Evolutionary conservation across 305 asterid species (phyloP).

Genomic region (Coffea humblotiana): DNA sequence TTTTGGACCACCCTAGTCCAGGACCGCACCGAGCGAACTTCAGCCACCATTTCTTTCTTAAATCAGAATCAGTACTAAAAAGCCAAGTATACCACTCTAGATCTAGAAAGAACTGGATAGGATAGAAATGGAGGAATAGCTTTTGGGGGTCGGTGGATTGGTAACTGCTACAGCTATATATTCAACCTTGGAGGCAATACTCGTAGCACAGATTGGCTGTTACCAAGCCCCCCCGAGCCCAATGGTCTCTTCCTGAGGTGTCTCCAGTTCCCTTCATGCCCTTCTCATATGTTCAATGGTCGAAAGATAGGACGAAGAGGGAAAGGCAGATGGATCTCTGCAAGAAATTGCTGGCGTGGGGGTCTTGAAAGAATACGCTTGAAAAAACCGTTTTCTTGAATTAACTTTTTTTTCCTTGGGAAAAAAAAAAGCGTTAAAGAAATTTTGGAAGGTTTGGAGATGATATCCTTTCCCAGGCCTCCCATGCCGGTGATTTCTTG

Average conservation of each 20-base stretch:
- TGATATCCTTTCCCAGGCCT: slow-evolving; percentile 3
- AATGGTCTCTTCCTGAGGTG: background rate
- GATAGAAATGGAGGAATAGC: background rate
- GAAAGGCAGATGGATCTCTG: background rate
- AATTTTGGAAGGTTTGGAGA: too few species aligned
- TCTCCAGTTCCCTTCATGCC: background rate
- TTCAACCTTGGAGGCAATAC: too few species aligned
- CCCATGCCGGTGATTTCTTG: slow-evolving; percentile 19
- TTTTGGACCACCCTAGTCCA: too few species aligned
- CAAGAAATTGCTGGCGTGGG: background rate
- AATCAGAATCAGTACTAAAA: too few species aligned
- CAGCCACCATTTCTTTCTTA: too few species aligned
- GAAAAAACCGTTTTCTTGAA: too few species aligned
- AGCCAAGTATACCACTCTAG: too few species aligned
- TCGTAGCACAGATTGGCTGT: background rate
- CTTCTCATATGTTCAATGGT: background rate
- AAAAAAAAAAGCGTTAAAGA: too few species aligned
- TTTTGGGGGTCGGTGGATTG: background rate
- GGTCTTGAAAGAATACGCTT: background rate
- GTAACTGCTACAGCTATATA: background rate
- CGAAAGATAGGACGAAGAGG: slow-evolving; percentile 1
- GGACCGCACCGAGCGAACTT: too few species aligned
- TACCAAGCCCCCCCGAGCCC: background rate
- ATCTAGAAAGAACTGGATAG: background rate
- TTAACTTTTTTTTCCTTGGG: too few species aligned